Percentiles rank a stretch among this genome's conserved stretches.
Conservation (phyloP, 1,284 basidiomycete genomes). For the Schizophyllum commune region DNA sequence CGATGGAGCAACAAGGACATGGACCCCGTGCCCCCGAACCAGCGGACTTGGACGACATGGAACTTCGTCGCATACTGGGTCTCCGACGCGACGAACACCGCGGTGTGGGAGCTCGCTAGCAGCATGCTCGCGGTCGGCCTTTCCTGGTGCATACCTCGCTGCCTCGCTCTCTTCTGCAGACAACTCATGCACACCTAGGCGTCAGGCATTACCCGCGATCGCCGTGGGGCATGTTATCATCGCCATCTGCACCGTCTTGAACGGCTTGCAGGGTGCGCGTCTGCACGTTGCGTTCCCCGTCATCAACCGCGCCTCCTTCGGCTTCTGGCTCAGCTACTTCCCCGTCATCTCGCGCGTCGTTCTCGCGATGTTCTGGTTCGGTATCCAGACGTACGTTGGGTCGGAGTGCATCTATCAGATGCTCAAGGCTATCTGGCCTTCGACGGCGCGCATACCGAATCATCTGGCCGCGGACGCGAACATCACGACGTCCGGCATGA, state of each 20-base stretch:
- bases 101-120: conserved; percentile 40
- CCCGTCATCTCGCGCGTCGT: conserved; percentile 67
- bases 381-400: conserved; percentile 37
- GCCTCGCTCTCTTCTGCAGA: not conserved
- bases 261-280: conserved; percentile 66
- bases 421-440: conserved; percentile 76
- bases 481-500: conserved; percentile 60
- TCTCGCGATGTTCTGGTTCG: conserved; percentile 76
- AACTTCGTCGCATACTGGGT: conserved; percentile 63
- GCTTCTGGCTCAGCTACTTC: conserved; percentile 76
- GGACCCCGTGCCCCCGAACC: conserved; percentile 56
- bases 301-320: conserved; percentile 69
- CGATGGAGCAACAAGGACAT: conserved; percentile 68
- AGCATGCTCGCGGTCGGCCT: conserved; percentile 62
- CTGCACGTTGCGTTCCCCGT: conserved; percentile 59
- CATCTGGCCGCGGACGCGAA: conserved; percentile 48
- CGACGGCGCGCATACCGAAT: conserved; percentile 55
- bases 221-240: conserved; percentile 56
- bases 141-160: conserved; percentile 41
- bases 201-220: conserved; percentile 57
- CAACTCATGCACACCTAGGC: conserved; percentile 23
- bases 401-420: conserved; percentile 65
- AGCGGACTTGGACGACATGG: conserved; percentile 55
- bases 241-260: conserved; percentile 41
- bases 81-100: conserved; percentile 50